phyloP scores from a whole-genome alignment of 345 rosid species.

The Aurinia saxatilis region DNA sequence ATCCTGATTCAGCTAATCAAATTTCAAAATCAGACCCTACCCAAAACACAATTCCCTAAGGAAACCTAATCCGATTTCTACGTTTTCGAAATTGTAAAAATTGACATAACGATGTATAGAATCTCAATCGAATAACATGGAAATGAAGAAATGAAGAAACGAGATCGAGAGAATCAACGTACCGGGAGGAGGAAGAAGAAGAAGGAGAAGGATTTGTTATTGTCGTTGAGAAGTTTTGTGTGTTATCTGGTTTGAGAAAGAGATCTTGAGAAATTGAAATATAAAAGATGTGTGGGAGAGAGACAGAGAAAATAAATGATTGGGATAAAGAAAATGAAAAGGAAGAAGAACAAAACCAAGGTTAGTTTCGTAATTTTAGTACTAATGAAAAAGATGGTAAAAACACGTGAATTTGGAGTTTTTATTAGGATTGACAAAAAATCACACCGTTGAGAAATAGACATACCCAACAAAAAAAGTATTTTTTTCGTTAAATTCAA shows the following conservation, averaged over 20 bases:
- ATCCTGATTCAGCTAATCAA: too few relatives aligned
- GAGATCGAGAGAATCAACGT: slow-evolving; percentile 6
- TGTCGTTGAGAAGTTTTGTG: not conserved
- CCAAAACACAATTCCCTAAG: not conserved
- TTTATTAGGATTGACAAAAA: not conserved
- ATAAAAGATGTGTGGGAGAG: slow-evolving; percentile 14
- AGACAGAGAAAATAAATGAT: not conserved
- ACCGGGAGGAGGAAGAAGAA: slow-evolving; percentile 23
- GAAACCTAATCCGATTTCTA: not conserved
- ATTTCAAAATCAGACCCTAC: not conserved
- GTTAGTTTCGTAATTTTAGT: not conserved
- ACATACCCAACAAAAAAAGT: not conserved
- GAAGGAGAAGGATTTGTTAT: slow-evolving; percentile 3
- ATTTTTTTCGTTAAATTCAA: too few relatives aligned
- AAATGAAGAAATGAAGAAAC: not conserved
- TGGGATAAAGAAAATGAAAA: not conserved
- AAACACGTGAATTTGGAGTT: not conserved
- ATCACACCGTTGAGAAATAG: not conserved
- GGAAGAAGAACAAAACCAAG: not conserved
- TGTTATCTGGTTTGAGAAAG: not conserved
- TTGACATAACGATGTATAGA: not conserved
- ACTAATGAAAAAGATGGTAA: not conserved
- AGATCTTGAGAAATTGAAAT: slow-evolving; percentile 4
- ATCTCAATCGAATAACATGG: not conserved
- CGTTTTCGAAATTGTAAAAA: not conserved